Base-by-base conservation (phyloP, 768 basidiomycete genomes). In the Cystofilobasidium ferigula region DNA sequence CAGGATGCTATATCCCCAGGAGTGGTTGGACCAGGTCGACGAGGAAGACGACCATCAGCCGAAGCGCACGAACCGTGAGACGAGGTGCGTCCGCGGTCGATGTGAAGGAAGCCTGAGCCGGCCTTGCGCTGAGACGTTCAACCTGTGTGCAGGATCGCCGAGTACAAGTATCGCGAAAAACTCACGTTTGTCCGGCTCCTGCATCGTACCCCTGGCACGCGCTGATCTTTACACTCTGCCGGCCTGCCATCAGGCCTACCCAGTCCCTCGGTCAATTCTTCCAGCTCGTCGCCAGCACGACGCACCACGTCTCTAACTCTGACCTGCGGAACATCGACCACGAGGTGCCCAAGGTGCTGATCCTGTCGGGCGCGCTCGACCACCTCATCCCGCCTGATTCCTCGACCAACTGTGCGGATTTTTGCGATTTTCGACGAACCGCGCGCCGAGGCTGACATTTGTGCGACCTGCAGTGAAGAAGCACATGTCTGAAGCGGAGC, bases 21-120 rank as follows among this genome's bases (percentile, higher is more conserved):
- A 74, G 24, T 90, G 88, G 87, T 77, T 89, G 2, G 78, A 81
- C 13, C 75, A 77, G 43, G 82, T 81, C 1, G 78, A 81, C 48
- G 77, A 28, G 26, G 64, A 65, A 6, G 85, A 87, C 67, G 73
- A 78, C 0, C 71, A 80, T 48, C 83, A 82, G 4, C 51, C 51
- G 2, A 30, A 54, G 51, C 80, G 83, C 57, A 88, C 84, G 12
- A 89, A 89, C 71, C 75, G 79, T 6, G 80, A 86, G 68, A 66
- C 57, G 20, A 18, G 57, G 40, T 48, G 47, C 47, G 24, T 10
- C 47, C 26, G 10, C 22, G 10, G 10, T 42, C 20, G 10, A 10
- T 42, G 10, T 42, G 10, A 42, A 42, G 40, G 10, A 42, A 10
- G 20, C 10, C 20, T 42, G 40, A 20, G 10, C 40, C 40, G 40